Evolutionary conservation across 2,329 filamentous ascomycete genomes (phyloP).

Genomic region (Ophiosphaerella korrae): DNA sequence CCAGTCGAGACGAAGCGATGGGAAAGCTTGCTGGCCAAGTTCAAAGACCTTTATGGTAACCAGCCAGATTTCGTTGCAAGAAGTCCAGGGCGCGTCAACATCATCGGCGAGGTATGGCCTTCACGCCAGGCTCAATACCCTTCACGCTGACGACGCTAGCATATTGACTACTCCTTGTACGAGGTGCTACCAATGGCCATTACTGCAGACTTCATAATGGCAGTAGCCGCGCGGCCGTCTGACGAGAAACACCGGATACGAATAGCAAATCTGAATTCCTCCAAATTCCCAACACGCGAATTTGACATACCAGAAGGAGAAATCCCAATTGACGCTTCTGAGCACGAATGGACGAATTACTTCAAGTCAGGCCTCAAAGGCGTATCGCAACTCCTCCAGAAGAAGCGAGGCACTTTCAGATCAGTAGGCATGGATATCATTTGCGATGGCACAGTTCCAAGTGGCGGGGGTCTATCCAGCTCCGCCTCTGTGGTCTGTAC

Average conservation of each 20-base stretch:
- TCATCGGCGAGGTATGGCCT: slow-evolving; percentile 76
- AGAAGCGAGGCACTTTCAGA: slow-evolving; percentile 68
- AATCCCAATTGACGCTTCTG: slow-evolving; percentile 75
- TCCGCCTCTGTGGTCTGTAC: slow-evolving; percentile 93
- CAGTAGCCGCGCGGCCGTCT: slow-evolving; percentile 66
- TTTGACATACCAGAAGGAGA: slow-evolving; percentile 70
- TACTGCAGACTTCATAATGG: slow-evolving; percentile 86
- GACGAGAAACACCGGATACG: slow-evolving; percentile 66
- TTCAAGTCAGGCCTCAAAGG: slow-evolving; percentile 91
- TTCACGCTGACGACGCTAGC: slow-evolving; percentile 50
- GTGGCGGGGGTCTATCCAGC: slow-evolving; percentile 89
- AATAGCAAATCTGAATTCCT: slow-evolving; percentile 77
- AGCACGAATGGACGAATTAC: slow-evolving; percentile 97
- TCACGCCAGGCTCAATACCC: not conserved
- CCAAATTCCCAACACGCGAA: slow-evolving; percentile 75
- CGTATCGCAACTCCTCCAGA: slow-evolving; percentile 75
- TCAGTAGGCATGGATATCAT: slow-evolving; percentile 84
- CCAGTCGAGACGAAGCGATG: slow-evolving; percentile 73
- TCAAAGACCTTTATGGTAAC: slow-evolving; percentile 71
- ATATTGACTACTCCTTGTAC: slow-evolving; percentile 98
- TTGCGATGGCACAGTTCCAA: slow-evolving; percentile 89
- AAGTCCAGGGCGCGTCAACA: slow-evolving; percentile 93
- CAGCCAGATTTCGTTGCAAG: slow-evolving; percentile 81
- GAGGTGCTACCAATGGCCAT: slow-evolving; percentile 95
- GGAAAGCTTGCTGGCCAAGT: slow-evolving; percentile 72